These are phyloP conservation scores for Cnidoscolus chayamansa DNA, from an alignment of 441 rosid genomes.

Conservation along the genomic window DNA sequence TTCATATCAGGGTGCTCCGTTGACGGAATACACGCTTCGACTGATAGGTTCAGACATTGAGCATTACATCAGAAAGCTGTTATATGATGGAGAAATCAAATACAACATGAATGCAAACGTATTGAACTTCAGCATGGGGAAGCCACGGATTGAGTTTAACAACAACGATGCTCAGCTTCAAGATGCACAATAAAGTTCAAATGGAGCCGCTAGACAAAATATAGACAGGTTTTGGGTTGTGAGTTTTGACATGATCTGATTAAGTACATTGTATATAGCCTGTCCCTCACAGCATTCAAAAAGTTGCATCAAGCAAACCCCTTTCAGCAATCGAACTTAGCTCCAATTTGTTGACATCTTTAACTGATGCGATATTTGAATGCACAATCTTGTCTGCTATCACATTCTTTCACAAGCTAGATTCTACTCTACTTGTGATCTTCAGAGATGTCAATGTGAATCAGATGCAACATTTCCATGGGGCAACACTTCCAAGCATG, in stretches of 20 bases:
- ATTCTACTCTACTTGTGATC: not conserved
- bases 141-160: conserved; percentile 58
- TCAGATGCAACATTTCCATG: not conserved
- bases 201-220: not conserved
- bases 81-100: conserved; percentile 79
- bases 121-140: conserved; percentile 93
- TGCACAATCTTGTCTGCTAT: conserved; percentile 1
- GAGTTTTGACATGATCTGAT: not conserved
- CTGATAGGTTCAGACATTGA: conserved; percentile 88
- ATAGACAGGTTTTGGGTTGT: not conserved
- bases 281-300: not conserved
- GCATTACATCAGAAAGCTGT: conserved; percentile 83
- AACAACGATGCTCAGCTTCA: conserved; percentile 37
- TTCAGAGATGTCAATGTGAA: not conserved
- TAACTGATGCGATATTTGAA: not conserved
- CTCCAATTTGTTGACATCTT: not conserved
- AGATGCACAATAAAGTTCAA: conserved; percentile 27
- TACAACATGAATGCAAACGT: conserved; percentile 83
- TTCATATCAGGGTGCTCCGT: conserved; percentile 70
- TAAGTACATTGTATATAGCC: not conserved
- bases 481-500: conserved; percentile 28
- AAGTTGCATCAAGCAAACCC: conserved; percentile 2
- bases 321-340: not conserved
- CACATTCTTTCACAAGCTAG: not conserved
- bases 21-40: conserved; percentile 89